phyloP scores from a whole-genome alignment of 2,329 filamentous ascomycete species.

The Colletotrichum theobromicola region DNA sequence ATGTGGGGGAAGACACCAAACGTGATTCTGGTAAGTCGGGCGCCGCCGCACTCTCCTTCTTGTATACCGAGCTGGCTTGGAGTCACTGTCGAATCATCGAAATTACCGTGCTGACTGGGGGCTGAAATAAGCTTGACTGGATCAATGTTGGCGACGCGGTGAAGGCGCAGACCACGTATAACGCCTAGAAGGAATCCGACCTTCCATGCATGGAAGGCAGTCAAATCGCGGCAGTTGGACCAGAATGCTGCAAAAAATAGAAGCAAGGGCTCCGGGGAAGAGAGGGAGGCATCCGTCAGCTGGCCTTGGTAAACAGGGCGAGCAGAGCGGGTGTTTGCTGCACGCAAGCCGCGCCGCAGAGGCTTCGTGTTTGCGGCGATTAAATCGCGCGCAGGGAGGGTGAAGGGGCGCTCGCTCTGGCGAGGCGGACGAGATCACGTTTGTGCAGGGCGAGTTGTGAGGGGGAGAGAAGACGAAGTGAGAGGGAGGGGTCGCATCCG shows the following conservation, averaged over 20 bases:
- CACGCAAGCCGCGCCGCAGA: background rate
- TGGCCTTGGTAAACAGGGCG: background rate
- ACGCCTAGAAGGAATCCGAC: constrained; percentile 32
- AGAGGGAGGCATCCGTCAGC: background rate
- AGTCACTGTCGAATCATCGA: background rate
- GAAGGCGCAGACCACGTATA: constrained; percentile 40
- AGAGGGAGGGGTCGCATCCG: background rate
- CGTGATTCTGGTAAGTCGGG: constrained; percentile 39
- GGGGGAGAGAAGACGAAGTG: background rate
- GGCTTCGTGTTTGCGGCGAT: background rate
- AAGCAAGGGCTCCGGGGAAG: background rate
- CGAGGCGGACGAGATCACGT: background rate
- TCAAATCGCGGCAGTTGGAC: background rate
- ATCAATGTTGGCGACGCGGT: constrained; percentile 45
- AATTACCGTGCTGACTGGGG: background rate
- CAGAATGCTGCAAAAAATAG: background rate
- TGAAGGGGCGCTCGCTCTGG: background rate
- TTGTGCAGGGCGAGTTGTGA: background rate
- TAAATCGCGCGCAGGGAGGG: background rate
- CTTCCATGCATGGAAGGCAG: background rate
- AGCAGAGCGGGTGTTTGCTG: background rate
- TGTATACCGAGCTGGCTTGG: background rate
- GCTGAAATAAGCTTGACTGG: constrained; percentile 45
- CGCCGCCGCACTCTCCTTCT: background rate
- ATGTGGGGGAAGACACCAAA: constrained; percentile 30